Evolutionary conservation across 2,329 filamentous ascomycete species (phyloP), one percentile per base, ranked within the genome.

Genomic region (Phaeosphaeriaceae sp.): DNA sequence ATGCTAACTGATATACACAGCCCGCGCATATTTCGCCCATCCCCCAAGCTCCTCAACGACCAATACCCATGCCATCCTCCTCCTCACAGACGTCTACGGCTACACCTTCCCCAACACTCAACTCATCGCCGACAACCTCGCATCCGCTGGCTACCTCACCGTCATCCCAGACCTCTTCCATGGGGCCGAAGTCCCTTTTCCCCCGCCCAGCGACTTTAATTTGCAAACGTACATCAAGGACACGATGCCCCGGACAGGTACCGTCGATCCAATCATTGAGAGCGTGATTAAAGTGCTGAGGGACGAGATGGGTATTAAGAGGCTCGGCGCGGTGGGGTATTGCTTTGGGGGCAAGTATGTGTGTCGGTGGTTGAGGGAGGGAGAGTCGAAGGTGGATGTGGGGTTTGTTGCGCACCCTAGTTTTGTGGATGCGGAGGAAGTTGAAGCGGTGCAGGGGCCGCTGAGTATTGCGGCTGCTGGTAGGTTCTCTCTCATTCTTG

Each of bases 381-480:
- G 81, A 58, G 87, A 87, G 65, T 72, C 82, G 56, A 87, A 87
- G 61, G 80, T 94, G 64, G 83, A 91, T 53, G 90, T 85, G 53
- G 91, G 90, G 41, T 95, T 84, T 78, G 78, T 86, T 19, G 92
- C 91, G 1, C 92, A 95, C 77, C 92, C 92, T 0, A 91, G 87
- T 24, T 93, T 93, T 66, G 86, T 95, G 3, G 79, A 84, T 1
- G 80, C 83, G 25, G 83, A 82, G 0, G 89, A 91, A 78, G 79
- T 91, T 40, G 75, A 79, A 61, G 84, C 79, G 1, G 82, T 90
- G 53, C 76, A 74, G 2, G 84, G 82, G 0, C 88, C 89, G 0
- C 75, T 88, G 11, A 83, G 83, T 48, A 86, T 92, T 51, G 83
- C 88, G 10, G 87, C 87, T 36, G 88, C 88, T 22, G 82, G 84